phyloP scores from a whole-genome alignment of 1,139 yeast species.

The Taphrina communis region DNA sequence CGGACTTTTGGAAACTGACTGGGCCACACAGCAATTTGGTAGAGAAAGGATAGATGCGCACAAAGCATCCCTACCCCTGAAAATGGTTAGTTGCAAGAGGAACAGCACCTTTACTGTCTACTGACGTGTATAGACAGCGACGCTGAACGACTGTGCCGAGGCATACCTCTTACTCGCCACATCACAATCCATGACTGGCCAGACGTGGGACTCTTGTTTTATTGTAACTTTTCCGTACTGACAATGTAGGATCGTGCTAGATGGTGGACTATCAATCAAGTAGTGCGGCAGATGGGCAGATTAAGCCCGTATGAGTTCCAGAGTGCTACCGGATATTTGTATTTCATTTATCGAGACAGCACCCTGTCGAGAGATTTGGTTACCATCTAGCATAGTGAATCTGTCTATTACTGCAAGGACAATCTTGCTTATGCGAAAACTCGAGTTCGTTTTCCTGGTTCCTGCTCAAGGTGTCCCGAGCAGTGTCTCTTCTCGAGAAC shows the following conservation, averaged over 20 bases:
- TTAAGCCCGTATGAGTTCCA: too few relatives aligned
- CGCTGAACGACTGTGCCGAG: constrained; percentile 35
- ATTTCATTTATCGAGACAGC: too few relatives aligned
- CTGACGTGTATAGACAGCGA: constrained; percentile 17
- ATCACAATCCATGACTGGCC: constrained; percentile 25
- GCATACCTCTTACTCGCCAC: constrained; percentile 32
- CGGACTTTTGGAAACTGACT: constrained; percentile 55
- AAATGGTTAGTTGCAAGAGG: constrained; percentile 44
- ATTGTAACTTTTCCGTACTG: background rate
- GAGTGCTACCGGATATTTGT: too few relatives aligned
- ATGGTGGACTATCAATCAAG: constrained; percentile 17
- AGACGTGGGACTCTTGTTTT: background rate
- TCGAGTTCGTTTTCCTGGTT: background rate
- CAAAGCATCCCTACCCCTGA: constrained; percentile 50
- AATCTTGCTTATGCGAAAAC: background rate
- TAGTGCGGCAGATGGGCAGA: background rate
- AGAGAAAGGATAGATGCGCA: constrained; percentile 49
- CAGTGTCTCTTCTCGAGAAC: background rate
- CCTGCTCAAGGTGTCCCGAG: background rate
- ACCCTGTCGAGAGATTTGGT: too few relatives aligned
- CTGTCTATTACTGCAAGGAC: background rate
- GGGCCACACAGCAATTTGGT: constrained; percentile 53
- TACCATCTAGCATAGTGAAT: too few relatives aligned
- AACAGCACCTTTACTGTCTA: background rate
- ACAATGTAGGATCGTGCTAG: constrained; percentile 12